phyloP scores from a whole-genome alignment of 192 early-diverging fungal species.

The Coemansia sp. region DNA sequence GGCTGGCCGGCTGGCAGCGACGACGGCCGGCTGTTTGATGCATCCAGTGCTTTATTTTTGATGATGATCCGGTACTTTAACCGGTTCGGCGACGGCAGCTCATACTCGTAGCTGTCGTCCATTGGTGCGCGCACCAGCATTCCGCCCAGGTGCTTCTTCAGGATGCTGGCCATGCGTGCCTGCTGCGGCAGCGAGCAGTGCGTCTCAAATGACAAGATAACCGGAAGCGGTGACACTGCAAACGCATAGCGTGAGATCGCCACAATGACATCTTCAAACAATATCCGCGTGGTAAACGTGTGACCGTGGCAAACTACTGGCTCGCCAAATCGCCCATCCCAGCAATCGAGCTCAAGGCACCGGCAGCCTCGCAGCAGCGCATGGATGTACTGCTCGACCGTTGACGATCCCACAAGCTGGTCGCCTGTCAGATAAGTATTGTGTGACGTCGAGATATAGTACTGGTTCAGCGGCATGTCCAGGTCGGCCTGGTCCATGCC shows the following conservation, averaged over 20 bases:
- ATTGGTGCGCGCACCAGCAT: slow-evolving; percentile 58
- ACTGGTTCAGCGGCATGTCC: slow-evolving; percentile 68
- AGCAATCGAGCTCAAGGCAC: slow-evolving; percentile 91
- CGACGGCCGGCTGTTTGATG: slow-evolving; percentile 9
- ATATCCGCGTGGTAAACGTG: slow-evolving; percentile 76
- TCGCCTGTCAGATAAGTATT: slow-evolving; percentile 89
- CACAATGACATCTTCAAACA: slow-evolving; percentile 79
- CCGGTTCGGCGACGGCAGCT: slow-evolving; percentile 69
- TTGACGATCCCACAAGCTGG: slow-evolving; percentile 75
- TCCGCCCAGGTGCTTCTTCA: slow-evolving; percentile 68
- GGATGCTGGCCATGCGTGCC: slow-evolving; percentile 67
- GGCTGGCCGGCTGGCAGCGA: slow-evolving; percentile 18
- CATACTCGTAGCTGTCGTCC: slow-evolving; percentile 21
- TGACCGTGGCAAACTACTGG: slow-evolving; percentile 83
- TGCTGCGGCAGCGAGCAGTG: slow-evolving; percentile 79
- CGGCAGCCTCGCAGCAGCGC: slow-evolving; percentile 83
- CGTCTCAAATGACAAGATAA: slow-evolving; percentile 82
- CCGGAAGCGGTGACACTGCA: slow-evolving; percentile 74
- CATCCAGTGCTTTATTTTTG: slow-evolving; percentile 63
- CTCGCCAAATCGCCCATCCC: slow-evolving; percentile 76
- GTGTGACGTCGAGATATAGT: slow-evolving; percentile 85
- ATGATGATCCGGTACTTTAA: slow-evolving; percentile 72
- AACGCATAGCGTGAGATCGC: slow-evolving; percentile 87
- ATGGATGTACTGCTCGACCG: slow-evolving; percentile 85
- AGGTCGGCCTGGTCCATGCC: slow-evolving; percentile 19